phyloP scores from a whole-genome alignment of 2,329 filamentous ascomycete species.

The Bipolaris bicolor region DNA sequence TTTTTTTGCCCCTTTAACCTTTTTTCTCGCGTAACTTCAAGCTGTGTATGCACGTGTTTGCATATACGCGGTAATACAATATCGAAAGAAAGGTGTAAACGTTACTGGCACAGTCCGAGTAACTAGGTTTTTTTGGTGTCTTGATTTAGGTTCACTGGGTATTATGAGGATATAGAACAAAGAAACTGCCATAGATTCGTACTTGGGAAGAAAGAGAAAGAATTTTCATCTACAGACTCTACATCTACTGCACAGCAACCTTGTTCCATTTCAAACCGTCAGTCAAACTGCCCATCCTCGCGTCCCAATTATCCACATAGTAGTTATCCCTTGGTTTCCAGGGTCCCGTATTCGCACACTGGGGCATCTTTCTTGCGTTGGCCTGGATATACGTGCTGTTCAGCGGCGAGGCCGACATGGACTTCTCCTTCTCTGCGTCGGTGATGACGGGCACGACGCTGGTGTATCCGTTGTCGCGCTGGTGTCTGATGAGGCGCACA shows the following conservation, averaged over 20 bases:
- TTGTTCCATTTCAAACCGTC: slow-evolving; percentile 49
- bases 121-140: too few species aligned
- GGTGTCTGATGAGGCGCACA: slow-evolving; percentile 58
- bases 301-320: slow-evolving; percentile 52
- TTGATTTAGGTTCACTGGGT: too few species aligned
- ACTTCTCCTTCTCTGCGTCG: slow-evolving; percentile 48
- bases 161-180: too few species aligned
- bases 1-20: neutral
- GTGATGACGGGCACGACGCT: slow-evolving; percentile 55
- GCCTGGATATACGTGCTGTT: slow-evolving; percentile 60
- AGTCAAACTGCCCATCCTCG: slow-evolving; percentile 52
- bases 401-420: slow-evolving; percentile 52
- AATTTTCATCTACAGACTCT: too few species aligned
- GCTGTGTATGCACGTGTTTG: too few species aligned
- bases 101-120: too few species aligned
- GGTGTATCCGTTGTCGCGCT: slow-evolving; percentile 53
- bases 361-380: slow-evolving; percentile 52
- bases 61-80: too few species aligned
- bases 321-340: slow-evolving; percentile 55
- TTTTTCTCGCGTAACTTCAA: too few species aligned
- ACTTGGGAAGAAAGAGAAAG: too few species aligned
- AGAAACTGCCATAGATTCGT: too few species aligned
- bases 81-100: too few species aligned
- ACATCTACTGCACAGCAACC: slow-evolving; percentile 11
- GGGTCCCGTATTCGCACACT: slow-evolving; percentile 53